Evolutionary conservation across 805 yeast genomes (phyloP), one percentile per base, ranked within the genome.

Genomic region (Dipodascopsis tothii): DNA sequence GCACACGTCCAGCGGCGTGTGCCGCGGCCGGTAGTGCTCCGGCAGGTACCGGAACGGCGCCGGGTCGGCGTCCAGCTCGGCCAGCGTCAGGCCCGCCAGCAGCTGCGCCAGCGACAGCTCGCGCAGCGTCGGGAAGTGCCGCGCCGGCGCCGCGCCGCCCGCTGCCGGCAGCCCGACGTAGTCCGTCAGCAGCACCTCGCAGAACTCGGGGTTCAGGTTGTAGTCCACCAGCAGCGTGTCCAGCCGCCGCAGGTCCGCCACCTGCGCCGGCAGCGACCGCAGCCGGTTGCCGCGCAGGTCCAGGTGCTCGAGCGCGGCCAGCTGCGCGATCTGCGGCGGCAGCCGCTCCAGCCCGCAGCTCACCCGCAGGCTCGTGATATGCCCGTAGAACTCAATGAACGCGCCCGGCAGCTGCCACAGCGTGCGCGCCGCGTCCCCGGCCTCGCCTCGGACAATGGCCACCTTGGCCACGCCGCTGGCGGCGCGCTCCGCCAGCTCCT

Each of bases 391-490:
- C 33, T 46, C 52, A 35, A 49, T 47, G 33, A 49, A 49, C 7
- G 43, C 32, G 19, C 44, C 32, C 14, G 52, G 51, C 23, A 48
- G 39, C 33, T 34, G 42, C 14, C 11, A 9, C 30, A 25, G 14
- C 14, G n/a, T n/a, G n/a, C n/a, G n/a, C n/a, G 87, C 94, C 46
- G 86, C 67, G 63, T 86, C 94, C 2, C 92, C 94, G 5, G 92
- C 95, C 35, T 72, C 71, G 3, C 57, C 60, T 60, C 98, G 78
- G 18, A 92, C 92, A 41, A 84, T 71, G 62, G 90, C 98, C 95
- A 86, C n/a, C n/a, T n/a, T n/a, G n/a, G n/a, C n/a, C n/a, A n/a
- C n/a, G n/a, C n/a, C n/a, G n/a, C n/a, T n/a, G n/a, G n/a, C n/a
- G n/a, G n/a, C n/a, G n/a, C n/a, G n/a, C n/a, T n/a, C n/a, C n/a